Evolutionary conservation across 2,329 filamentous ascomycete genomes (phyloP).

Genomic region (Microcera coccophila): DNA sequence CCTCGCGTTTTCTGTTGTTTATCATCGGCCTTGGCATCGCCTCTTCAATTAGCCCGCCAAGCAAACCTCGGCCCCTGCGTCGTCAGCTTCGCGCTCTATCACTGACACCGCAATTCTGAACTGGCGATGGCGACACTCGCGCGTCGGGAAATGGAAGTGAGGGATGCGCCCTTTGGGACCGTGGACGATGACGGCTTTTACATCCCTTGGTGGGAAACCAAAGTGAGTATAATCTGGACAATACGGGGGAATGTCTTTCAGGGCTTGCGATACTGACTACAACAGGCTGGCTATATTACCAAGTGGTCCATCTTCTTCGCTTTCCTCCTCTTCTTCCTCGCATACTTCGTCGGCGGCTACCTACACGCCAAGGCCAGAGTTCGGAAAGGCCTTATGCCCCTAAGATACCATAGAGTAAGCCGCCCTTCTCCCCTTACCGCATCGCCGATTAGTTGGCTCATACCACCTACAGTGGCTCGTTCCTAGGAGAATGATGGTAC

Average conservation of each 20-base stretch:
- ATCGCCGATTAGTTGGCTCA: neutral
- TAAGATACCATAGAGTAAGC: slow-evolving; percentile 67
- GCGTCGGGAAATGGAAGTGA: slow-evolving; percentile 7
- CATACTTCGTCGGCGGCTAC: slow-evolving; percentile 65
- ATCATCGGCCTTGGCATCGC: too few relatives aligned
- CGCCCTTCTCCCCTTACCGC: neutral
- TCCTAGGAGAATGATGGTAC: slow-evolving; percentile 42
- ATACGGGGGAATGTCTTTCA: too few relatives aligned
- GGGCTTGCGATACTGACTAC: slow-evolving; percentile 10
- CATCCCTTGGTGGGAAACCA: slow-evolving; percentile 30
- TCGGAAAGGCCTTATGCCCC: slow-evolving; percentile 59
- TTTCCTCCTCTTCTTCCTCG: slow-evolving; percentile 54
- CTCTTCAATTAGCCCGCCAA: too few relatives aligned
- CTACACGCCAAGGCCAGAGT: slow-evolving; percentile 66
- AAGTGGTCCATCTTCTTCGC: slow-evolving; percentile 68
- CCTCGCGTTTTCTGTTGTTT: too few relatives aligned
- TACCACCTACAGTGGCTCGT: slow-evolving; percentile 46
- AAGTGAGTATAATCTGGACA: slow-evolving; percentile 21
- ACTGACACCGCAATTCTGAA: too few relatives aligned
- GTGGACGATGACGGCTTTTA: slow-evolving; percentile 1
- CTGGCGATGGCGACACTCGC: slow-evolving; percentile 19
- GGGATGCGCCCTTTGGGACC: neutral
- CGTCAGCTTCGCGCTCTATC: too few relatives aligned
- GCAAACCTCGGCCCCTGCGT: too few relatives aligned
- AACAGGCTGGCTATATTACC: slow-evolving; percentile 59